Evolutionary conservation across 2,329 filamentous ascomycete species (phyloP).

Genomic region (Penicillium sp.): DNA sequence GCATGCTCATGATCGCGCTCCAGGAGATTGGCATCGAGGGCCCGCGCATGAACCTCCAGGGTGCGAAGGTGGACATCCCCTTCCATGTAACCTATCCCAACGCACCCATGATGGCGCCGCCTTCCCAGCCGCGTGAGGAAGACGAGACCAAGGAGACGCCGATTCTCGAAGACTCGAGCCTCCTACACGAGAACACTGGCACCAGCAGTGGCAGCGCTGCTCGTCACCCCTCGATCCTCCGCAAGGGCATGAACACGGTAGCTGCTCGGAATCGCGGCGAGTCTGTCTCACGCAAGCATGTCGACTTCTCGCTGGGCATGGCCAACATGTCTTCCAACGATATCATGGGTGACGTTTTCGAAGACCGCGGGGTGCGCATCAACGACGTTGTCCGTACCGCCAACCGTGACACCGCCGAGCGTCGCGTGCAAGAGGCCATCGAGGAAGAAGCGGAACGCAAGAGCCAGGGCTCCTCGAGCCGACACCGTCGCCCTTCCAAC

Average conservation of each 20-base stretch:
- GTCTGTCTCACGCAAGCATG: conserved; percentile 60
- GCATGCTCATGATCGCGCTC: conserved; percentile 83
- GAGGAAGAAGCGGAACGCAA: conserved; percentile 34
- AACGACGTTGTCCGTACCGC: conserved; percentile 39
- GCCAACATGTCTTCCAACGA: conserved; percentile 57
- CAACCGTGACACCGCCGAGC: conserved; percentile 42
- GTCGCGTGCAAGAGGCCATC: conserved; percentile 37
- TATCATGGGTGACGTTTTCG: conserved; percentile 63
- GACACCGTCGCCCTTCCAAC: conserved; percentile 26
- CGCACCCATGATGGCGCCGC: conserved; percentile 45
- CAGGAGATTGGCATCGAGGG: conserved; percentile 81
- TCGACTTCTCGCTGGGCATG: conserved; percentile 71
- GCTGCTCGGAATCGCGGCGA: conserved; percentile 54
- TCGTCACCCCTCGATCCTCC: conserved; percentile 55
- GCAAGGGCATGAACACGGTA: conserved; percentile 47
- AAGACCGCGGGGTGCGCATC: conserved; percentile 50
- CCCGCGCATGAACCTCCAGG: conserved; percentile 69
- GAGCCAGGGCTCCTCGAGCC: conserved; percentile 27
- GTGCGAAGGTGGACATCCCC: conserved; percentile 64
- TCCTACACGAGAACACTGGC: conserved; percentile 33
- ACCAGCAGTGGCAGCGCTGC: conserved; percentile 24
- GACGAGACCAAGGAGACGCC: conserved; percentile 38
- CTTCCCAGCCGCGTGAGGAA: conserved; percentile 46
- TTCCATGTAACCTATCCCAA: conserved; percentile 59
- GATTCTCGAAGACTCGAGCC: conserved; percentile 16